Base-by-base conservation (phyloP, 352 stramenopile genomes). In the Aphanomyces euteiches region DNA sequence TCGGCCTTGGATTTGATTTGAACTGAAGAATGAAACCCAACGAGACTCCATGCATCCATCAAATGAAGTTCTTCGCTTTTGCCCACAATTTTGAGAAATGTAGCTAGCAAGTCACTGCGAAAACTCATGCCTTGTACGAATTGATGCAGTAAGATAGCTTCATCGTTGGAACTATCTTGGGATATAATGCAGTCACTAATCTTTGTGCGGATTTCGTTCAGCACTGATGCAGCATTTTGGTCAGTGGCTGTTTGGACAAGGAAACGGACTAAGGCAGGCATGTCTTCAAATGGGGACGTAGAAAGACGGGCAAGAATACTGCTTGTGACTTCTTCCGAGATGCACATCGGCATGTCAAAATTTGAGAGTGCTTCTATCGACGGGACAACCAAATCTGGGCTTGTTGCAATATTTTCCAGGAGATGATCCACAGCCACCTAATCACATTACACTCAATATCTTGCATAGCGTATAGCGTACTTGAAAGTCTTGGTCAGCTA, bases 291-390 rank as follows among this genome's bases (percentile, higher is more conserved):
- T 34, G 77, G 75, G 38, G 80, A 85, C 50, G 82, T 87, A 43
- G 81, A 70, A 7, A 88, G 67, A 1, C 79, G 77, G 63, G 85
- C 78, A 1, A 88, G 72, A 8, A 88, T 75, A 61, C 78, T 83
- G 40, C 66, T 47, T 4, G 83, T 65, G 6, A 87, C 77, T 4
- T 75, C 63, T 0, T 69, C 66, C 0, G 75, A 83, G 41, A 87
- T 78, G 41, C 85, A 74, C 7, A 70, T 80, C 17, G 75, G 58
- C 21, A 88, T 75, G 59, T 85, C 83, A 58, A 90, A 88, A 66
- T 88, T 88, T 4, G 79, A 78, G 13, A 90, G 73, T 38, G 81
- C 82, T 48, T 90, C 79, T 43, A 90, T 81, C 66, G 80, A 84
- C 47, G 74, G 78, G 19, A 86, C 79, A 17, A 87, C 81, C 7